phyloP scores from a whole-genome alignment of 768 basidiomycete genomes.

The Naematelia aurantialba region DNA sequence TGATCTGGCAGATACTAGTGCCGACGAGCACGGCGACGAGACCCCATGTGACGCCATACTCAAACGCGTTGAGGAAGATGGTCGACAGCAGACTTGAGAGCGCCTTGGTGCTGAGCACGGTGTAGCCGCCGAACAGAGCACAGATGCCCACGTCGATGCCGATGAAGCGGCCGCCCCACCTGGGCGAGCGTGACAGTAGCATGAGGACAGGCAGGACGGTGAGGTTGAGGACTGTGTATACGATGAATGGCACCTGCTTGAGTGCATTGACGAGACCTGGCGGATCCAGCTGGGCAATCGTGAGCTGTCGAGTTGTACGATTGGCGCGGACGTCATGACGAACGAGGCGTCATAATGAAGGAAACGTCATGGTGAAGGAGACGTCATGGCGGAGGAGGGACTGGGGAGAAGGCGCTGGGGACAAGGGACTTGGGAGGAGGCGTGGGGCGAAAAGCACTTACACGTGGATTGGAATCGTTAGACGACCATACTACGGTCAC shows the following conservation, averaged over 20 bases:
- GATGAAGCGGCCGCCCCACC: slow-evolving; percentile 64
- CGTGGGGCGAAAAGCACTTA: slow-evolving; percentile 20
- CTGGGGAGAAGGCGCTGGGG: not conserved
- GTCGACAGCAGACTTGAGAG: slow-evolving; percentile 78
- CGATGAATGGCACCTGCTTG: slow-evolving; percentile 65
- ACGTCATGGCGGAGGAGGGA: not conserved
- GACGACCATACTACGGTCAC: slow-evolving; percentile 84
- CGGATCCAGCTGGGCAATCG: slow-evolving; percentile 62
- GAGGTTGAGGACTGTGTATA: slow-evolving; percentile 67
- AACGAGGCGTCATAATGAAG: too few species aligned
- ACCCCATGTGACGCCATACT: slow-evolving; percentile 58
- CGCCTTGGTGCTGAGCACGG: slow-evolving; percentile 89
- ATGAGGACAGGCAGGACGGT: slow-evolving; percentile 59
- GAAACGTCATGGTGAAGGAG: too few species aligned
- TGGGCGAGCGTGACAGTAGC: slow-evolving; percentile 61
- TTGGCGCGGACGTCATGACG: too few species aligned
- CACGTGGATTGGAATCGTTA: slow-evolving; percentile 63
- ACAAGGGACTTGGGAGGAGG: not conserved
- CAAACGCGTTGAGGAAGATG: slow-evolving; percentile 71
- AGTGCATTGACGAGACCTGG: slow-evolving; percentile 67
- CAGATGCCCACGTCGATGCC: slow-evolving; percentile 72
- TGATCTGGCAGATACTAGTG: slow-evolving; percentile 50
- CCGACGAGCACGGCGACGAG: slow-evolving; percentile 58
- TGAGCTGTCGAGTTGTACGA: too few species aligned
- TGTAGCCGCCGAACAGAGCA: slow-evolving; percentile 58